Evolutionary conservation across 2,329 filamentous ascomycete species (phyloP).

Genomic region (Venturia carpophila): DNA sequence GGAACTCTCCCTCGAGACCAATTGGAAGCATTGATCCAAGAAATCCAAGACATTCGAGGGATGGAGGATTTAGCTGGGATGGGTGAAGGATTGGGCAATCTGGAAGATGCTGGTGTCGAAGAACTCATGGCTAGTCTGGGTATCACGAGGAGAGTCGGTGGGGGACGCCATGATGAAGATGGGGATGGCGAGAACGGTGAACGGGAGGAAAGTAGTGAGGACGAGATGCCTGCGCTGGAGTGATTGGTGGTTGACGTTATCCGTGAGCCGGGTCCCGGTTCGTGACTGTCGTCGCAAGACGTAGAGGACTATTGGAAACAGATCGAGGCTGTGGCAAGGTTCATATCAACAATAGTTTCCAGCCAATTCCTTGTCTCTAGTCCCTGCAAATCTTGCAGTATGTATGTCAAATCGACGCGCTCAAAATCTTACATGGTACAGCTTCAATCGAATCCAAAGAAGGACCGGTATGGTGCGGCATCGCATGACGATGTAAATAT

Average conservation of each 20-base stretch:
- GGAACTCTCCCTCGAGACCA: background rate
- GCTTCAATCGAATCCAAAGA: too few relatives aligned
- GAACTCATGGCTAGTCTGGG: constrained; percentile 4
- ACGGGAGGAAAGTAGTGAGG: background rate
- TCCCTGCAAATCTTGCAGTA: too few relatives aligned
- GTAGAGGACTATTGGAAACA: too few relatives aligned
- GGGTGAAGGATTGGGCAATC: background rate
- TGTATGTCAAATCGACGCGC: too few relatives aligned
- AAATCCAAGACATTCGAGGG: background rate
- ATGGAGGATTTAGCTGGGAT: constrained; percentile 25
- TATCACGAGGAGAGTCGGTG: background rate
- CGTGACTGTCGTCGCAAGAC: too few relatives aligned
- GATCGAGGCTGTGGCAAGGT: too few relatives aligned
- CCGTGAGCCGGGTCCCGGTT: too few relatives aligned
- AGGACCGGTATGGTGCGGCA: too few relatives aligned
- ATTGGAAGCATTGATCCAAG: background rate
- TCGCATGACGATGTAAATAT: too few relatives aligned
- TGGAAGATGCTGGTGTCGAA: background rate
- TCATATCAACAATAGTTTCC: too few relatives aligned
- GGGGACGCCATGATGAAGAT: constrained; percentile 27
- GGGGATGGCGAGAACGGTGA: background rate
- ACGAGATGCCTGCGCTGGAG: constrained; percentile 5
- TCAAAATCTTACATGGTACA: too few relatives aligned
- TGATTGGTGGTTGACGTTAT: background rate
- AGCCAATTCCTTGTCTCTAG: too few relatives aligned